phyloP scores from a whole-genome alignment of 495 filamentous ascomycete species.

The Lophiotrema nucula region DNA sequence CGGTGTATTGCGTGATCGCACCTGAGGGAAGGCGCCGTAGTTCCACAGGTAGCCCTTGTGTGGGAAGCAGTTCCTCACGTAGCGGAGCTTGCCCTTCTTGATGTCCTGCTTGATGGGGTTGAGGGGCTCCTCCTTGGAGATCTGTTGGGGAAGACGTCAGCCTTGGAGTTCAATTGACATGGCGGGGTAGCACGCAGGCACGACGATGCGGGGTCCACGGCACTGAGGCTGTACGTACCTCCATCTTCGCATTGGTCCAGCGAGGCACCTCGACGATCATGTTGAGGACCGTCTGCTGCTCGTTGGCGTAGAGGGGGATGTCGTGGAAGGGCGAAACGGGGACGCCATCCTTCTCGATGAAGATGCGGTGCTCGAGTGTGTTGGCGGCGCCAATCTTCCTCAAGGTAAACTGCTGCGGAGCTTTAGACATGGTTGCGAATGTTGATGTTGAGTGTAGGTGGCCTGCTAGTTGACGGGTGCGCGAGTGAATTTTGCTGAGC shows the following conservation, averaged over 20 bases:
- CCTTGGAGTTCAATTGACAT: background rate
- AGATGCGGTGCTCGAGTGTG: constrained; percentile 96
- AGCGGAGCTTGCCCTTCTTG: constrained; percentile 92
- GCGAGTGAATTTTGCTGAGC: constrained; percentile 35
- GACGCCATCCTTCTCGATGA: constrained; percentile 94
- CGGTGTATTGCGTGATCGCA: constrained; percentile 44
- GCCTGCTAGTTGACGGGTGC: constrained; percentile 40
- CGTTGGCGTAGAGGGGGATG: constrained; percentile 94
- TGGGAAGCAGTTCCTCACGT: constrained; percentile 99
- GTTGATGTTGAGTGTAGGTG: constrained; percentile 25
- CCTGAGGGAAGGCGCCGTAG: constrained; percentile 98
- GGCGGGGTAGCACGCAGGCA: background rate
- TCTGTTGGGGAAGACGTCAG: constrained; percentile 53
- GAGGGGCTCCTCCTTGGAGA: constrained; percentile 94
- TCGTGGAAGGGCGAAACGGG: constrained; percentile 97
- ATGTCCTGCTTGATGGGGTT: constrained; percentile 95
- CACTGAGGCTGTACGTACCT: constrained; percentile 57
- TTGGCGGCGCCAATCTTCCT: constrained; percentile 86
- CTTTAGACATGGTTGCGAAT: constrained; percentile 47
- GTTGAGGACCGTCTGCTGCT: constrained; percentile 90
- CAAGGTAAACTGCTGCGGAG: constrained; percentile 57
- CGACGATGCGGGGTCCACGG: too few relatives aligned
- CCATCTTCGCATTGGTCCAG: constrained; percentile 99
- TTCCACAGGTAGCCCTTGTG: constrained; percentile 99
- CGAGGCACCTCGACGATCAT: constrained; percentile 99